phyloP scores from a whole-genome alignment of 1,284 basidiomycete species.

The Afroboletus lepidellus region DNA sequence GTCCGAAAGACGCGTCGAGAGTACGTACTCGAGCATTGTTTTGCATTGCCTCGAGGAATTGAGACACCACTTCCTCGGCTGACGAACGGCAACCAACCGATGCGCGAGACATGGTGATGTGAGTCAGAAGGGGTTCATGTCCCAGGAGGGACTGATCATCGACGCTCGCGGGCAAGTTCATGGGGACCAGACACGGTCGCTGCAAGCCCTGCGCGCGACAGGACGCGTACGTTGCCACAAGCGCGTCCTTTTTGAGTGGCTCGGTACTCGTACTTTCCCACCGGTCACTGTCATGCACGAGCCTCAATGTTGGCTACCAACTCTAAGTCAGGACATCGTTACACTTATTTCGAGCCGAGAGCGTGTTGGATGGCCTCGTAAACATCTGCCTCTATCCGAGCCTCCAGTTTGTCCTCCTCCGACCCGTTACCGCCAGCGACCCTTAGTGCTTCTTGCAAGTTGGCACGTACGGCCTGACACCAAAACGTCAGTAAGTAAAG shows the following conservation, averaged over 20 bases:
- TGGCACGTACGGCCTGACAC: constrained; percentile 80
- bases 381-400: constrained; percentile 93
- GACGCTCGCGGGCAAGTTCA: constrained; percentile 19
- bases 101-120: not conserved
- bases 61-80: not conserved
- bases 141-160: constrained; percentile 25
- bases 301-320: not conserved
- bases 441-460: constrained; percentile 87
- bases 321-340: constrained; percentile 14
- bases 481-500: constrained; percentile 12
- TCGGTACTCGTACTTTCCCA: not conserved
- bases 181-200: constrained; percentile 2
- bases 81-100: not conserved
- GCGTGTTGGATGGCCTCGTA: constrained; percentile 94
- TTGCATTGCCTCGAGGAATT: constrained; percentile 19
- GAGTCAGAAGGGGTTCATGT: constrained; percentile 20
- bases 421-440: constrained; percentile 81
- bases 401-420: constrained; percentile 93
- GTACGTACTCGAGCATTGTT: constrained; percentile 17
- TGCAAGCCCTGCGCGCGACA: not conserved
- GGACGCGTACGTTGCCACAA: not conserved
- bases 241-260: not conserved
- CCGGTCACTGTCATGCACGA: not conserved
- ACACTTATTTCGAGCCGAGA: constrained; percentile 55
- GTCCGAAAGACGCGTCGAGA: not conserved